Evolutionary conservation across 192 early-diverging fungal species (phyloP), one percentile per base, ranked within the genome.

Genomic region (Coemansia erecta): DNA sequence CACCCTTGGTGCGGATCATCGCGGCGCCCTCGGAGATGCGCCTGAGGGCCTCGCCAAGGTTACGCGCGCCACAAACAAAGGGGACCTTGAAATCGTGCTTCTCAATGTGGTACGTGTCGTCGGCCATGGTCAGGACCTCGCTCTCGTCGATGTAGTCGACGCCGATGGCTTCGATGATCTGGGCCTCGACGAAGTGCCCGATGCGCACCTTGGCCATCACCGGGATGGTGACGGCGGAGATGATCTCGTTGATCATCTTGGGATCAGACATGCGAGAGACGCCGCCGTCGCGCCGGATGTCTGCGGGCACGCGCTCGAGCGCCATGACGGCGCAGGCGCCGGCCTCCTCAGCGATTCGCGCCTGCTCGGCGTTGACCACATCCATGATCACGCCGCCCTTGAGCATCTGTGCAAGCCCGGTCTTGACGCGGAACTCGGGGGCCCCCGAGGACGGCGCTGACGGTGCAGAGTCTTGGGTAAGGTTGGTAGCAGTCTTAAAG

Each of bases 341-440:
- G 54, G 95, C 95, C 63, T 94, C 91, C 75, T 99, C 97, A 54
- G 97, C 97, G 66, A 99, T 98, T 31, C 92, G 81, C 17, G 97
- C 97, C 82, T 99, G 97, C 75, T 99, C 94, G 54, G 89, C 94
- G 70, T 99, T 94, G 66, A 98, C 87, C 19, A 99, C 97, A 80
- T 98, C 97, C 97, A 99, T 98, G 81, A 99, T 98, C 21, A 99
- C 97, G 61, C 97, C 97, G 60, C 95, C 95, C 91, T 98, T 98
- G 72, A 98, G 85, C 90, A 93, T 98, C 85, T 97, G 94, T 23
- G 96, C 96, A 55, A 98, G 87, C 47, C 94, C 94, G 56, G 92
- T 87, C 85, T 98, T 97, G 82, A 95, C 87, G 55, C 84, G 85
- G 83, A 93, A 95, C 17, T 68, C 72, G 44, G 54, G 12, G 26